Evolutionary conservation across 108 stramenopile genomes (phyloP), one percentile per base, ranked within the genome.

Genomic region (Fistulifera pelliculosa): DNA sequence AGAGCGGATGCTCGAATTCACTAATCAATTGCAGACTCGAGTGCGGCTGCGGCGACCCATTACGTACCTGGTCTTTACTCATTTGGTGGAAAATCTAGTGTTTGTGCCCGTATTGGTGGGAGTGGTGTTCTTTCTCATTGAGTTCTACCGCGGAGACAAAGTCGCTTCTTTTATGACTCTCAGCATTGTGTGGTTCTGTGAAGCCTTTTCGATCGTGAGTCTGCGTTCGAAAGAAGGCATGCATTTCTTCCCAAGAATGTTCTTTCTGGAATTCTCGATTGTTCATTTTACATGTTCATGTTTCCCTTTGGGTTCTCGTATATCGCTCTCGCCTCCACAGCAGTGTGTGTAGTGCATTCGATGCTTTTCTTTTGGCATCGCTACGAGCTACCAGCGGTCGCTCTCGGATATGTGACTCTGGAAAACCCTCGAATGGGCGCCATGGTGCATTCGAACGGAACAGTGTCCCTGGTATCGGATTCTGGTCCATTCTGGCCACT

Each of bases 81-180:
- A 85, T 65, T 64, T 90, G 39, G 65, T 83, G 16, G 85, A 93
- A 53, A 88, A 76, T 61, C 35, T 94, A 17, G 87, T 94, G 15
- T 96, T 96, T 72, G 89, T 90, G 10, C 95, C 95, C 8, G 77
- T 94, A 39, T 90, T 92, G 90, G 75, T 96, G 25, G 95, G 95
- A 4, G 88, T 90, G 75, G 68, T 91, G 54, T 94, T 96, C 69
- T 96, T 94, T 61, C 57, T 96, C 40, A 85, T 83, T 64, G 93
- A 94, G 65, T 94, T 94, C 67, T 96, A 91, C 52, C 54, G 63
- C 0, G 88, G 88, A 0, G 95, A 96, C 61, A 88, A 85, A 61
- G 71, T 96, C 40, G 62, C 94, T 64, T 91, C 95, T 21, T 93
- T 94, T 64, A 62, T 75, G 61, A 83, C 94, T n/a, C 61, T 89